Conservation (phyloP, 2,329 filamentous ascomycete genomes). For the Bimuria novae-zelandiae region DNA sequence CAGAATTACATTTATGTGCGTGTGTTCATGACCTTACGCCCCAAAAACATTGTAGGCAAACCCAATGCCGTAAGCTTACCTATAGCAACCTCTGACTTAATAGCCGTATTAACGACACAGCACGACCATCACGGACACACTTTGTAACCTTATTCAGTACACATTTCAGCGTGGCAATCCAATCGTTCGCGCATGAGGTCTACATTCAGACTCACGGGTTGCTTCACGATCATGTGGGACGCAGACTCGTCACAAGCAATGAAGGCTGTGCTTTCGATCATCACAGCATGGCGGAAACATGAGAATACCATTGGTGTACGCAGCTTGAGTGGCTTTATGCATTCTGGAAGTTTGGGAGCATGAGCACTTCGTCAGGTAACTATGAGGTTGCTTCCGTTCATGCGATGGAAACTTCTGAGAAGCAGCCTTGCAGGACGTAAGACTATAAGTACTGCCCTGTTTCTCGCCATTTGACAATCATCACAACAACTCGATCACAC, state of each 20-base stretch:
- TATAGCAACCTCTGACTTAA: slow-evolving; percentile 5
- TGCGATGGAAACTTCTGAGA: background rate
- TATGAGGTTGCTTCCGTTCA: background rate
- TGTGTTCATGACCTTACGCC: background rate
- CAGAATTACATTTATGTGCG: background rate
- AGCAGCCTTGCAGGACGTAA: background rate
- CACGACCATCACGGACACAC: background rate
- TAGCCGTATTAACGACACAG: background rate
- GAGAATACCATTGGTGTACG: background rate
- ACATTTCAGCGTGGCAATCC: background rate
- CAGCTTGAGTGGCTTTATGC: slow-evolving; percentile 1
- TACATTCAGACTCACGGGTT: background rate
- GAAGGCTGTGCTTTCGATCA: background rate
- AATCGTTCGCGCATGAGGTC: background rate
- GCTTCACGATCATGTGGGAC: slow-evolving; percentile 5
- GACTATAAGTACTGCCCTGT: background rate
- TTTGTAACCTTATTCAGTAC: background rate
- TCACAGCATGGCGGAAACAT: background rate
- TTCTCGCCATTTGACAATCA: background rate
- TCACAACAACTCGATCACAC: background rate
- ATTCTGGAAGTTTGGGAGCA: background rate
- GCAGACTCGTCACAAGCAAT: background rate
- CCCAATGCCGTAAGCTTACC: background rate
- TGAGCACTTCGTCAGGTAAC: background rate
- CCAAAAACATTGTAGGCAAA: background rate